Evolutionary conservation across 139 green algal species (phyloP).

Genomic region (Astrephomene gubernaculifera): DNA sequence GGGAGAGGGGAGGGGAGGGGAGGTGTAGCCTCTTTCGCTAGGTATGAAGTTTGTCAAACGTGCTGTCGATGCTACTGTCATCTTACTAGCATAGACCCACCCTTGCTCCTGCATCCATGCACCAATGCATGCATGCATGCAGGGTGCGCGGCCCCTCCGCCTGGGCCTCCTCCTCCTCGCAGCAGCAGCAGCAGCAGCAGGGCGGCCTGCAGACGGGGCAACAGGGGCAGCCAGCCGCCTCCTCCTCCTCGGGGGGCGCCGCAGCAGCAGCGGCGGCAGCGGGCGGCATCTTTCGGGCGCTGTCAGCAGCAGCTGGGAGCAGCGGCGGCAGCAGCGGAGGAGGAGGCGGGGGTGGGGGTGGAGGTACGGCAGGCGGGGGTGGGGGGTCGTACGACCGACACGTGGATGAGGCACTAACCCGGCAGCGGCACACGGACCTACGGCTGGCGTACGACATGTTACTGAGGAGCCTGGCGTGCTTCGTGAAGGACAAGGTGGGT

Average conservation of each 20-base stretch:
- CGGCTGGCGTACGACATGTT: slow-evolving; percentile 61
- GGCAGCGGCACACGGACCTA: slow-evolving; percentile 50
- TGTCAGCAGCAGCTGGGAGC: background rate
- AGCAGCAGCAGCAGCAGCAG: slow-evolving; percentile 2
- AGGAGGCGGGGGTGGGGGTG: background rate
- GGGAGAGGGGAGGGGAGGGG: background rate
- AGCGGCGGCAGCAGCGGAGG: background rate
- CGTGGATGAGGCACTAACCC: slow-evolving; percentile 33
- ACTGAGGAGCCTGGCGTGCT: slow-evolving; percentile 56
- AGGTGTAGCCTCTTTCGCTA: too few relatives aligned
- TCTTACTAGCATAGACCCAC: too few relatives aligned
- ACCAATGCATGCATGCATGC: too few relatives aligned
- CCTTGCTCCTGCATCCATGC: too few relatives aligned
- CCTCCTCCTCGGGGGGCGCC: background rate
- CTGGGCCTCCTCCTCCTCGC: background rate
- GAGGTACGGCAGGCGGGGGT: background rate
- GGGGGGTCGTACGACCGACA: background rate
- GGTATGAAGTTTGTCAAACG: too few relatives aligned
- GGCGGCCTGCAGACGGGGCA: background rate
- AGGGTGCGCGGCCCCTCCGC: background rate
- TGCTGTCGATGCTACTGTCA: too few relatives aligned
- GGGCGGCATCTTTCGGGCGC: background rate
- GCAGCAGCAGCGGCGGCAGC: background rate
- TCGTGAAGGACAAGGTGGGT: slow-evolving; percentile 51
- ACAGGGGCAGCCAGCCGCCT: background rate